These are phyloP conservation scores for Ceratobasidium sp. DNA, from an alignment of 1,284 basidiomycete species.

Conservation along the genomic window DNA sequence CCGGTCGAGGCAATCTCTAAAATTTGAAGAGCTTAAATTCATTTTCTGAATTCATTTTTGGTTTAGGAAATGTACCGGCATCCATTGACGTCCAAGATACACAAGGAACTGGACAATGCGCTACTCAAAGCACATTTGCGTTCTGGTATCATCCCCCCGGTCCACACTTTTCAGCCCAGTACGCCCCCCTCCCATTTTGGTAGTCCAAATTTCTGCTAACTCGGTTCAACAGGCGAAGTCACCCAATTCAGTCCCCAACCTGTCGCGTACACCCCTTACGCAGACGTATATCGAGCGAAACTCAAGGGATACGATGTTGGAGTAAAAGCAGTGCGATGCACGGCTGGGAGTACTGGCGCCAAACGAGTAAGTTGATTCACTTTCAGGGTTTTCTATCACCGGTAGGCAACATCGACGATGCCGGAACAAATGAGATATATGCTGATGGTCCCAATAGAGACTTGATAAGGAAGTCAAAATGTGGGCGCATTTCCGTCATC, in stretches of 20 bases:
- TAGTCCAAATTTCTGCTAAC: neutral
- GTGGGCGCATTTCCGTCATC: conserved; percentile 42
- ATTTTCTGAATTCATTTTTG: neutral
- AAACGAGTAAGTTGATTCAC: conserved; percentile 33
- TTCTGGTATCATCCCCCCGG: conserved; percentile 39
- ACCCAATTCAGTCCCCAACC: conserved; percentile 42
- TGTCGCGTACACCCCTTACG: conserved; percentile 40
- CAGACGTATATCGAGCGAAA: conserved; percentile 38
- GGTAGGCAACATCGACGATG: conserved; percentile 9
- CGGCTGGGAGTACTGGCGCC: conserved; percentile 41
- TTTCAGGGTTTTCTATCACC: neutral
- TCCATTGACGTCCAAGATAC: conserved; percentile 41
- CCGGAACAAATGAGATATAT: neutral
- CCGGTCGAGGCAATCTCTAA: neutral
- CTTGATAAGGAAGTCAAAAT: conserved; percentile 40
- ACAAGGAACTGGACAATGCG: conserved; percentile 44
- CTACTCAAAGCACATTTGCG: conserved; percentile 42
- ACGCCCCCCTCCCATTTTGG: neutral
- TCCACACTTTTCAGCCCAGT: conserved; percentile 42
- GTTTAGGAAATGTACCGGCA: conserved; percentile 44
- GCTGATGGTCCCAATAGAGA: conserved; percentile 6
- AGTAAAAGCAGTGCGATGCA: conserved; percentile 42
- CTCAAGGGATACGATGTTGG: conserved; percentile 42
- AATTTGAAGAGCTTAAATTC: conserved; percentile 1
- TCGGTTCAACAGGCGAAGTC: conserved; percentile 27